Percentiles rank a stretch among this genome's conserved stretches.
Conservation (phyloP, 768 basidiomycete species). For the Pleurotus citrinopileatus region DNA sequence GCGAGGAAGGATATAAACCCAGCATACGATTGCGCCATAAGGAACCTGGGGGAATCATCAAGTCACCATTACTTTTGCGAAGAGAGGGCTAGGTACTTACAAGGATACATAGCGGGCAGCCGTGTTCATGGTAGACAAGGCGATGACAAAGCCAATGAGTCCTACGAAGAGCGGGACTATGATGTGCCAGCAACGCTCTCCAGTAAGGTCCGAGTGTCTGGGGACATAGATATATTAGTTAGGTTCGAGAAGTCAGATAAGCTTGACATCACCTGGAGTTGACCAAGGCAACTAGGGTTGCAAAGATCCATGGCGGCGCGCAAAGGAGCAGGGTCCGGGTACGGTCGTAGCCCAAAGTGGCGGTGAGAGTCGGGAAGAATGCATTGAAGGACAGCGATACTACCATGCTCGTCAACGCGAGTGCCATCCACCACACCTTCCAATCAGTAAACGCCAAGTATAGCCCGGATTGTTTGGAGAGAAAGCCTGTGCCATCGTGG, state of each 20-base stretch:
- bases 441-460: slow-evolving; percentile 60
- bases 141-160: slow-evolving; percentile 65
- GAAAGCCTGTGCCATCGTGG: slow-evolving; percentile 5
- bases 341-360: slow-evolving; percentile 63
- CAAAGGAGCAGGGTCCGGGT: slow-evolving; percentile 61
- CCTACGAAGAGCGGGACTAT: slow-evolving; percentile 50
- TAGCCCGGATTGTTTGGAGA: slow-evolving; percentile 39
- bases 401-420: slow-evolving; percentile 36
- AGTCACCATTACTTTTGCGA: neutral
- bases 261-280: slow-evolving; percentile 42
- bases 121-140: slow-evolving; percentile 60
- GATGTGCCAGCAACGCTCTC: slow-evolving; percentile 74
- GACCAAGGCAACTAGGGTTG: slow-evolving; percentile 53
- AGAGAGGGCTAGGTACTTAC: slow-evolving; percentile 31
- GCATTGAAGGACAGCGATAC: slow-evolving; percentile 67
- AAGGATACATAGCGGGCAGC: slow-evolving; percentile 63
- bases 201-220: slow-evolving; percentile 68
- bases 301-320: slow-evolving; percentile 61
- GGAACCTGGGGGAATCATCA: slow-evolving; percentile 44
- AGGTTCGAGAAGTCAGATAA: neutral
- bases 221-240: slow-evolving; percentile 6
- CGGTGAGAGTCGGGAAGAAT: slow-evolving; percentile 70
- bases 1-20: slow-evolving; percentile 66
- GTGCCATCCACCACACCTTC: slow-evolving; percentile 66
- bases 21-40: slow-evolving; percentile 74